Conservation (phyloP, 306 rosid species). For the Vachellia collinsii region DNA sequence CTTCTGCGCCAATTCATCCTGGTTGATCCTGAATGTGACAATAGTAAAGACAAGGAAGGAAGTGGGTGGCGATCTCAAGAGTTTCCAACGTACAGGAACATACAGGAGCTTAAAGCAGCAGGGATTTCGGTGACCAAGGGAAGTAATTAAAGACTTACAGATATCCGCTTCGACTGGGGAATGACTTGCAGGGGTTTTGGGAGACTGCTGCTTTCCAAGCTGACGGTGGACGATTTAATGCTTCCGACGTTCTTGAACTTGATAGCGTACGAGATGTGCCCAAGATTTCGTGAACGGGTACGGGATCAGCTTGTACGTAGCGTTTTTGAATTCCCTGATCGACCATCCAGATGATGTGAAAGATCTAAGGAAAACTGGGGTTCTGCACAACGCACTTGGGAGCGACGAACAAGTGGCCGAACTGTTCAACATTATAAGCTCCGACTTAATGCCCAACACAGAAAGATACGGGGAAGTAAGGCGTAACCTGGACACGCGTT, state of each 20-base stretch:
- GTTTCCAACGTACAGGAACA: slow-evolving; percentile 28
- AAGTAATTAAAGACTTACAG: background rate
- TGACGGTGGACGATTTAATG: slow-evolving; percentile 21
- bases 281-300: slow-evolving; percentile 35
- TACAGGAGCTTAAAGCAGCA: slow-evolving; percentile 27
- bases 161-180: background rate
- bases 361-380: slow-evolving; percentile 1
- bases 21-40: background rate
- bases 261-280: slow-evolving; percentile 53
- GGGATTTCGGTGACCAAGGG: slow-evolving; percentile 22
- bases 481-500: background rate
- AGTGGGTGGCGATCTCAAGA: no score
- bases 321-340: slow-evolving; percentile 46
- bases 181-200: background rate
- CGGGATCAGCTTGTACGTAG: slow-evolving; percentile 32
- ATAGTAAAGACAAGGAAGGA: background rate
- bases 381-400: slow-evolving; percentile 41
- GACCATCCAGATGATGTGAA: slow-evolving; percentile 44
- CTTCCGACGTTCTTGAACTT: slow-evolving; percentile 33
- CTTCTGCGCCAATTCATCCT: background rate
- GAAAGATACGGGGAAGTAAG: background rate
- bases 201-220: background rate
- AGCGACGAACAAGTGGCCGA: slow-evolving; percentile 47
- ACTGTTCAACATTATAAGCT: slow-evolving; percentile 32
- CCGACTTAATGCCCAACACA: slow-evolving; percentile 22